Conservation (phyloP, 805 yeast genomes). For the Cyberlindnera mycetangii region DNA sequence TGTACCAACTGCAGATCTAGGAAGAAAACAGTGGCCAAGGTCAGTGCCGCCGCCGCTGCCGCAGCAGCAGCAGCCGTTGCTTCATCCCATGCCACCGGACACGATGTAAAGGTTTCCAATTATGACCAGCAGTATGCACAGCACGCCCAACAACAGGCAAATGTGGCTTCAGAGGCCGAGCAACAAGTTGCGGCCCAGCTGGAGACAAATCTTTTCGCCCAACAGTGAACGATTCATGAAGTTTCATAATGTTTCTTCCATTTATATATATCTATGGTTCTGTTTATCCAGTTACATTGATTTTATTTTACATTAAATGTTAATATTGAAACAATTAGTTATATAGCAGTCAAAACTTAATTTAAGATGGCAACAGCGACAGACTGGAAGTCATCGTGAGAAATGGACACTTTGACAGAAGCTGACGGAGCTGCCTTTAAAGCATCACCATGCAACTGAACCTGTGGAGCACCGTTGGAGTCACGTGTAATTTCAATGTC, state of each 20-base stretch:
- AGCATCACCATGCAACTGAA: constrained; percentile 74
- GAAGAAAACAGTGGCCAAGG: constrained; percentile 38
- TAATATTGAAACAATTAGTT: background rate
- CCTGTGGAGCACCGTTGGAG: constrained; percentile 70
- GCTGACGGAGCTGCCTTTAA: constrained; percentile 68
- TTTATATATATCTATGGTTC: background rate
- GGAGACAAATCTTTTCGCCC: constrained; percentile 26
- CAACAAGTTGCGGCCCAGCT: constrained; percentile 18
- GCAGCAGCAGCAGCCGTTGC: constrained; percentile 12
- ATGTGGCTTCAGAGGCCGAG: constrained; percentile 14
- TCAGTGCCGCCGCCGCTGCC: constrained; percentile 11
- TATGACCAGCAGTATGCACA: constrained; percentile 8
- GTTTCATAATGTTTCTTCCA: background rate
- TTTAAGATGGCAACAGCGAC: constrained; percentile 86
- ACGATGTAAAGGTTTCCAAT: background rate
- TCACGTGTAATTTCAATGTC: constrained; percentile 86
- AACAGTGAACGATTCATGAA: constrained; percentile 1
- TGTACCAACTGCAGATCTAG: constrained; percentile 52
- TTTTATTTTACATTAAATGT: background rate
- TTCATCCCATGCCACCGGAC: background rate
- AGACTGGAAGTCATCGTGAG: constrained; percentile 96
- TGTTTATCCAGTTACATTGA: background rate
- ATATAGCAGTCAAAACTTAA: constrained; percentile 7
- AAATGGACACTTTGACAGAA: constrained; percentile 79
- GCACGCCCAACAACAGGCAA: constrained; percentile 3